Conservation (phyloP, 257 asterid species). For the Penstemon eatonii region DNA sequence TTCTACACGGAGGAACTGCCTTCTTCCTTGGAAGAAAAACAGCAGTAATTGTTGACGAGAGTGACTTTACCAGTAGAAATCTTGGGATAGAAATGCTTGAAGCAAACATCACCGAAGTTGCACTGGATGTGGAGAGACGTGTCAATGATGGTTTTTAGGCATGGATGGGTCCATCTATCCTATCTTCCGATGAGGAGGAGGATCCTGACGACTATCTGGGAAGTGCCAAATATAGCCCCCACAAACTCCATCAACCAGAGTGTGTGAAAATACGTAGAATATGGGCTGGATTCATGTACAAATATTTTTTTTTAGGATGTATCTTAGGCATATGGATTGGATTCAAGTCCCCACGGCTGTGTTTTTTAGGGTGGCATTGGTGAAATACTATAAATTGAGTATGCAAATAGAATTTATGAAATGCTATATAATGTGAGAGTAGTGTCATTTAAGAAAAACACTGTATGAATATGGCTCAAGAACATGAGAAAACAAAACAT, state of each 20-base stretch:
- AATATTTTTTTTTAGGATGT: no score
- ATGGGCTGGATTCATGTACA: no score
- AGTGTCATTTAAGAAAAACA: no score
- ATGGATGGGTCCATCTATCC: conserved; percentile 93
- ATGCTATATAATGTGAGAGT: no score
- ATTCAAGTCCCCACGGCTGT: no score
- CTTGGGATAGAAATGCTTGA: conserved; percentile 92
- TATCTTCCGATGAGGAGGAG: conserved; percentile 91
- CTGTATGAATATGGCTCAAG: no score
- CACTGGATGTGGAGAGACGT: conserved; percentile 86
- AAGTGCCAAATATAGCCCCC: conserved; percentile 42
- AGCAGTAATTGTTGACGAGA: conserved; percentile 62
- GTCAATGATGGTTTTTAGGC: conserved; percentile 83
- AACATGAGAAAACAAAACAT: no score
- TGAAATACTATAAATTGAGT: no score
- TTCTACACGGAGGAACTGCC: conserved; percentile 67
- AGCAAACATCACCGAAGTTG: conserved; percentile 62
- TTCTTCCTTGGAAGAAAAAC: conserved; percentile 61
- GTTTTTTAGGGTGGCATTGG: no score
- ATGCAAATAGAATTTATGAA: no score
- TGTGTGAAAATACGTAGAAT: conserved; percentile 31
- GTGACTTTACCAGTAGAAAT: conserved; percentile 51
- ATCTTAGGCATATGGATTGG: no score
- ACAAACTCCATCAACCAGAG: conserved; percentile 59
- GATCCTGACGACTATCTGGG: conserved; percentile 69